phyloP scores from a whole-genome alignment of 2,329 filamentous ascomycete species.

The Verticillium zaregamsianum region DNA sequence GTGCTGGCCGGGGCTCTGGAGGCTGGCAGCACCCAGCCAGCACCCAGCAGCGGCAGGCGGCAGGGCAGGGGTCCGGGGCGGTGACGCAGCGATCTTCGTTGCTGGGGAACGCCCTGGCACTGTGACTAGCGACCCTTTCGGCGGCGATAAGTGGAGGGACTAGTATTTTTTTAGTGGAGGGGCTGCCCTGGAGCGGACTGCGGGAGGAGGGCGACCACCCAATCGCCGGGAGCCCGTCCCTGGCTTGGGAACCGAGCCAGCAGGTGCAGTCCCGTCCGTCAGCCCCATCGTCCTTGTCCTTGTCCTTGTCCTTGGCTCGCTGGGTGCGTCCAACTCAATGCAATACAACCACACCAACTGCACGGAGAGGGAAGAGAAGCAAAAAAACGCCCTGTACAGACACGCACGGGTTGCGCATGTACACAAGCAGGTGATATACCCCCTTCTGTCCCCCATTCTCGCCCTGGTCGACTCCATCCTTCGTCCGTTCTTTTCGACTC shows the following conservation, averaged over 20 bases:
- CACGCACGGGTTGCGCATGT: not conserved
- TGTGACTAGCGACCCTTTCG: not conserved
- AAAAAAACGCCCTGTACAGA: not conserved
- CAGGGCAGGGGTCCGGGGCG: not conserved
- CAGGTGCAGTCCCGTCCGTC: not conserved
- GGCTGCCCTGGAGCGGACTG: not conserved
- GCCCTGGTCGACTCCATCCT: not conserved
- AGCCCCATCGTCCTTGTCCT: not conserved
- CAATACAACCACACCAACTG: not conserved
- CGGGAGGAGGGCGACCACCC: not conserved
- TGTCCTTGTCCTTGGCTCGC: not conserved
- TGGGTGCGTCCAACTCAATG: not conserved
- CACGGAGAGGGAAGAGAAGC: not conserved
- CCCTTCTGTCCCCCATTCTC: not conserved
- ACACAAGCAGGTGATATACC: not conserved
- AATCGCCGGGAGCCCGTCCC: not conserved
- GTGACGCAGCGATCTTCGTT: constrained; percentile 10
- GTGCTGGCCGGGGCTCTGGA: not conserved
- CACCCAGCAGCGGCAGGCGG: not conserved
- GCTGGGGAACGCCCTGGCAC: constrained; percentile 10
- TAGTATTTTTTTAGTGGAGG: constrained; percentile 3
- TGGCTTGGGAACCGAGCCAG: not conserved
- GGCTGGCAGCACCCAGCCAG: constrained; percentile 4
- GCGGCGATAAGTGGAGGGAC: constrained; percentile 4
- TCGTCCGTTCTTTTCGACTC: not conserved